Conservation (phyloP, 2,329 filamentous ascomycete genomes). For the Lachnellula arida region DNA sequence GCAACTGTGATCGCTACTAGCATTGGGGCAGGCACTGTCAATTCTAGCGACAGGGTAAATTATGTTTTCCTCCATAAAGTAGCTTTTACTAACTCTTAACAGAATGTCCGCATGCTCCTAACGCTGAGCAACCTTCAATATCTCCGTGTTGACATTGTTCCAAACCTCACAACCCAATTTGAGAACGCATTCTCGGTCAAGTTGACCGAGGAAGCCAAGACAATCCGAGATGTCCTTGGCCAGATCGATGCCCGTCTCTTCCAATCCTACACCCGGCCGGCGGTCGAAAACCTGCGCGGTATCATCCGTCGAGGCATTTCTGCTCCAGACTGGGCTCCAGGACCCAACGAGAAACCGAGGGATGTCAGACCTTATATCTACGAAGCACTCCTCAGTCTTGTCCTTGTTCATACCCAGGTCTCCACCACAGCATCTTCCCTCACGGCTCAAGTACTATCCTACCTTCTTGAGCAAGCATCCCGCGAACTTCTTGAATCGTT, state of each 20-base stretch:
- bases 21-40: constrained; percentile 45
- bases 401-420: constrained; percentile 87
- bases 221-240: constrained; percentile 80
- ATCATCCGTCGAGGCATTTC: constrained; percentile 71
- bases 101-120: constrained; percentile 90
- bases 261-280: constrained; percentile 82
- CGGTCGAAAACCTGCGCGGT: constrained; percentile 60
- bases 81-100: constrained; percentile 25
- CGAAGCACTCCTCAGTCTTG: constrained; percentile 75
- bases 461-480: constrained; percentile 79
- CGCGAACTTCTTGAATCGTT: constrained; percentile 79
- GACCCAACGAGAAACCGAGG: constrained; percentile 52
- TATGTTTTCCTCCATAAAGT: constrained; percentile 3
- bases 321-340: constrained; percentile 65
- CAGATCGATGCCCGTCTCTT: constrained; percentile 92
- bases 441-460: constrained; percentile 75
- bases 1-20: constrained; percentile 33
- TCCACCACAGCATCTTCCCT: constrained; percentile 73
- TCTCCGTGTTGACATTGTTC: constrained; percentile 76
- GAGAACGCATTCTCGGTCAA: constrained; percentile 93
- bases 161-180: constrained; percentile 84
- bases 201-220: constrained; percentile 87
- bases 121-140: constrained; percentile 89
- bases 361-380: constrained; percentile 88
- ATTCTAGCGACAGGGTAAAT: constrained; percentile 49